These are phyloP conservation scores for Begonia masoniana DNA, from an alignment of 306 rosid genomes.

Conservation along the genomic window DNA sequence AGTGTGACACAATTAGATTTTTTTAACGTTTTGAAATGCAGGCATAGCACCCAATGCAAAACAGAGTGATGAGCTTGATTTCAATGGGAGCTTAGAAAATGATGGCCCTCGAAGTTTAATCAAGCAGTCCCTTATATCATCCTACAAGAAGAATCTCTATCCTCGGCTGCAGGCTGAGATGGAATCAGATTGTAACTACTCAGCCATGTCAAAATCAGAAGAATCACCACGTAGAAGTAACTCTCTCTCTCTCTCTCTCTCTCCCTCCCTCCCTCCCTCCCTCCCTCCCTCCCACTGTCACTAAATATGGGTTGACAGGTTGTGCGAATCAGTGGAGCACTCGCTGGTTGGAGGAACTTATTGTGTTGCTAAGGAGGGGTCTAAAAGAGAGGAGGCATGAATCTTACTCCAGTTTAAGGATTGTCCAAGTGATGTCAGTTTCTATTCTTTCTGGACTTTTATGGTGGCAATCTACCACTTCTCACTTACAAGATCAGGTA, in stretches of 20 bases:
- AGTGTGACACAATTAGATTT: too few relatives aligned
- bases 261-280: neutral
- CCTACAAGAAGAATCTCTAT: conserved; percentile 50
- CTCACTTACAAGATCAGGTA: conserved; percentile 87
- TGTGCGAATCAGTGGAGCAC: conserved; percentile 50
- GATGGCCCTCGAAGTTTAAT: conserved; percentile 45
- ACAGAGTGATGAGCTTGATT: conserved; percentile 33
- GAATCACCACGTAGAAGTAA: conserved; percentile 34
- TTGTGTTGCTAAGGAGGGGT: conserved; percentile 63
- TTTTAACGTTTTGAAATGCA: conserved; percentile 6
- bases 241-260: neutral
- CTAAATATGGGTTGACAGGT: conserved; percentile 16
- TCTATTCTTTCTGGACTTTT: conserved; percentile 75
- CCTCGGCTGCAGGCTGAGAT: conserved; percentile 63
- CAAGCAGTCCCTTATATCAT: conserved; percentile 51
- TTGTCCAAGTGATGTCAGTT: conserved; percentile 80
- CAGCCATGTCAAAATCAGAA: conserved; percentile 15
- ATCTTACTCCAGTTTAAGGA: conserved; percentile 69
- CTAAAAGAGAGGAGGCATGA: conserved; percentile 71
- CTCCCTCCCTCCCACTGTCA: neutral
- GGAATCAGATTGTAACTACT: conserved; percentile 18
- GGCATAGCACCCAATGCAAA: conserved; percentile 61
- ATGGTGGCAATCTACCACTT: conserved; percentile 74
- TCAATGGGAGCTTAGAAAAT: conserved; percentile 27
- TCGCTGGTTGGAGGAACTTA: conserved; percentile 73